These are phyloP conservation scores for Bocquillonia castaneifolia DNA, from an alignment of 441 rosid genomes.

Conservation along the genomic window DNA sequence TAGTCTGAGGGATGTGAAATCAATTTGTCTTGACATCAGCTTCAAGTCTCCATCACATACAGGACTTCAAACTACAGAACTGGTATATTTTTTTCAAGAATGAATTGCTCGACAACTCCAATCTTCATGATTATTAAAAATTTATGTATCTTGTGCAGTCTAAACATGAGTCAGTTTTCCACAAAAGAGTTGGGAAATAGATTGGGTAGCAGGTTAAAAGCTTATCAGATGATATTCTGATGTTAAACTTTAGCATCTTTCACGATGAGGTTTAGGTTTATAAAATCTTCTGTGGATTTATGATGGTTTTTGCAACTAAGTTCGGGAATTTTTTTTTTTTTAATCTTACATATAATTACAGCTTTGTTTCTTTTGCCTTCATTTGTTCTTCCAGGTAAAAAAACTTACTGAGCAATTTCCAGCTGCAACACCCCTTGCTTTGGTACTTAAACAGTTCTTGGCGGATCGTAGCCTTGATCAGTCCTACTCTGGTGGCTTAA, in stretches of 20 bases:
- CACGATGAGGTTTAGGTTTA: background rate
- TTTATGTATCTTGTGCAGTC: background rate
- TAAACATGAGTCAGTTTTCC: background rate
- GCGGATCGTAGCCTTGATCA: slow-evolving; percentile 98
- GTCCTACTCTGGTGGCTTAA: slow-evolving; percentile 98
- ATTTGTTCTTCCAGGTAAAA: slow-evolving; percentile 60
- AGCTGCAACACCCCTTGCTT: slow-evolving; percentile 92
- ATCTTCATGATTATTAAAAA: background rate
- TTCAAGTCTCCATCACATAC: slow-evolving; percentile 92
- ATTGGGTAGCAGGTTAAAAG: background rate
- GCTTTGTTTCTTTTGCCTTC: slow-evolving; percentile 12
- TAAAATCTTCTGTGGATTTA: background rate
- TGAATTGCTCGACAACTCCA: background rate
- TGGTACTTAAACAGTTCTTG: slow-evolving; percentile 94
- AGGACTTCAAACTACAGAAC: slow-evolving; percentile 88
- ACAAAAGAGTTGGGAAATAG: background rate
- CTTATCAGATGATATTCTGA: background rate
- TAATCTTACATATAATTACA: slow-evolving; percentile 7
- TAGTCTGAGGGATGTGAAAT: slow-evolving; percentile 48
- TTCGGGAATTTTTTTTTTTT: slow-evolving; percentile 4
- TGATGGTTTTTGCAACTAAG: background rate
- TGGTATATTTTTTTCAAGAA: slow-evolving; percentile 43
- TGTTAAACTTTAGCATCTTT: slow-evolving; percentile 4
- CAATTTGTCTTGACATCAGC: slow-evolving; percentile 89
- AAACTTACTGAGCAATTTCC: slow-evolving; percentile 91